phyloP scores from a whole-genome alignment of 306 rosid species.

The Quercus aquifolioides region DNA sequence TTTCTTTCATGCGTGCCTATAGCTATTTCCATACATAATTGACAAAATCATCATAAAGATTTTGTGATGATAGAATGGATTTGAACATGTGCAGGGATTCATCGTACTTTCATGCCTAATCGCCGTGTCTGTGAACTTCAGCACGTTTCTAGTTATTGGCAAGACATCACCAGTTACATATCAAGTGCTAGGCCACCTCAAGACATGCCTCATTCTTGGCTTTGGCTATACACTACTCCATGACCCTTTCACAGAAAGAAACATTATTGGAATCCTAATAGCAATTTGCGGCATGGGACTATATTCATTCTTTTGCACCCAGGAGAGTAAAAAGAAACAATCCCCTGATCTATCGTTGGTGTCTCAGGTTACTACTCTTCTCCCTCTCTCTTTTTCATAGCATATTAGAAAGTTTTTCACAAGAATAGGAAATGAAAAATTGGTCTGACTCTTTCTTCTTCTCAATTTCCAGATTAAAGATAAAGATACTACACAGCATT shows the following conservation, averaged over 20 bases:
- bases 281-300: slow-evolving; percentile 91
- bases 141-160: slow-evolving; percentile 92
- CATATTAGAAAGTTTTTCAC: background rate
- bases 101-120: slow-evolving; percentile 84
- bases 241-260: slow-evolving; percentile 90
- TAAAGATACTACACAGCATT: slow-evolving; percentile 58
- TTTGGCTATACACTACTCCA: slow-evolving; percentile 96
- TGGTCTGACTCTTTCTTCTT: background rate
- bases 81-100: slow-evolving; percentile 48
- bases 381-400: background rate
- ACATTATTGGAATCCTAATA: slow-evolving; percentile 73
- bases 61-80: background rate
- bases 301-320: slow-evolving; percentile 86
- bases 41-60: background rate
- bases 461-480: slow-evolving; percentile 52
- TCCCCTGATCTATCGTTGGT: slow-evolving; percentile 47
- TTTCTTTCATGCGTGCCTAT: background rate
- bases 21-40: no score
- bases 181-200: slow-evolving; percentile 95
- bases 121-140: slow-evolving; percentile 92
- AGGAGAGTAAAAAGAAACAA: slow-evolving; percentile 81
- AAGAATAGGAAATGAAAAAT: background rate
- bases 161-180: slow-evolving; percentile 98
- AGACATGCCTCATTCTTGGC: slow-evolving; percentile 90
- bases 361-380: slow-evolving; percentile 50